A percentile compares a stretch with the other conserved stretches of the same genome.
Conservation (phyloP, 1,284 basidiomycete genomes). For the Sutorius eximius region DNA sequence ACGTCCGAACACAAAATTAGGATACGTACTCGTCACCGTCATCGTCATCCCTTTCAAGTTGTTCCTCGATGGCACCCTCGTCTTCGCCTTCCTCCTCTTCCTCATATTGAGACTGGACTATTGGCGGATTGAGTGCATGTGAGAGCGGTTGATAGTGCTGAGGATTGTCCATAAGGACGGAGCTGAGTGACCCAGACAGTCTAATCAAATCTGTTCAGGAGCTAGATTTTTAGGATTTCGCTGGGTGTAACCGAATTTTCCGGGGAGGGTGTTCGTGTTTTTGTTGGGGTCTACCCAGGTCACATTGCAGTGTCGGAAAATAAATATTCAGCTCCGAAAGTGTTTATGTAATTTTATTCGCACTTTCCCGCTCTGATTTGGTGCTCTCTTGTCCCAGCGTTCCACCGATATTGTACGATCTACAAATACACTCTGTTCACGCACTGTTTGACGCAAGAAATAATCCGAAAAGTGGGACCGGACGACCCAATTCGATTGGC, state of each 20-base stretch:
- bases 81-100: slow-evolving; percentile 58
- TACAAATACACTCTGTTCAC: neutral
- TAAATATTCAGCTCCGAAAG: slow-evolving; percentile 31
- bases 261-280: slow-evolving; percentile 33
- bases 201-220: slow-evolving; percentile 29
- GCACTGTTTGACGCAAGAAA: neutral
- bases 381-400: neutral
- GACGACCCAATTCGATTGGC: neutral
- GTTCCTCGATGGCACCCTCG: slow-evolving; percentile 67
- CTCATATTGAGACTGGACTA: slow-evolving; percentile 38
- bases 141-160: slow-evolving; percentile 79
- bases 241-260: slow-evolving; percentile 37
- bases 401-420: neutral
- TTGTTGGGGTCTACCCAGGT: slow-evolving; percentile 31
- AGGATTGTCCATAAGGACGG: slow-evolving; percentile 60
- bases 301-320: slow-evolving; percentile 25
- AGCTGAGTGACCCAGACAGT: slow-evolving; percentile 7
- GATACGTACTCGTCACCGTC: slow-evolving; percentile 35
- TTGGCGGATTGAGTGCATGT: slow-evolving; percentile 67
- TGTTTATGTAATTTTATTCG: slow-evolving; percentile 23
- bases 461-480: neutral
- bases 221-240: slow-evolving; percentile 27
- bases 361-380: neutral
- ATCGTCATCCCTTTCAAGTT: slow-evolving; percentile 48
- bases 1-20: slow-evolving; percentile 6